Evolutionary conservation across 768 basidiomycete species (phyloP).

Genomic region (Boletus speciosus): DNA sequence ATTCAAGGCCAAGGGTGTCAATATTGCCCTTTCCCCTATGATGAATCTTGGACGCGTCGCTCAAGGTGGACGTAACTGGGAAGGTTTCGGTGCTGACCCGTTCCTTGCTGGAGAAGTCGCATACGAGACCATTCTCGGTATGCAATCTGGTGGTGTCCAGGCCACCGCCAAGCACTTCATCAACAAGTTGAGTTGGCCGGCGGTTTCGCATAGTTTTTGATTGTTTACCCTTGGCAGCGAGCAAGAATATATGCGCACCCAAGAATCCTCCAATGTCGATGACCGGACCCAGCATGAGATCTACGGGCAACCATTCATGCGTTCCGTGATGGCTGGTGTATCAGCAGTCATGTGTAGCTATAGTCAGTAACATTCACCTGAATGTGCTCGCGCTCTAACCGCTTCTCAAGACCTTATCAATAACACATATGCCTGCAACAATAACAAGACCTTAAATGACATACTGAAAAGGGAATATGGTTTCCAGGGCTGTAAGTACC

Average conservation of each 20-base stretch:
- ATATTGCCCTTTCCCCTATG: slow-evolving; percentile 77
- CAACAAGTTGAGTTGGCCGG: slow-evolving; percentile 51
- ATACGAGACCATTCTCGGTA: slow-evolving; percentile 76
- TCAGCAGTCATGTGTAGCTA: slow-evolving; percentile 68
- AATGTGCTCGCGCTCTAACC: background rate
- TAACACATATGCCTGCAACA: slow-evolving; percentile 61
- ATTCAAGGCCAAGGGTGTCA: slow-evolving; percentile 78
- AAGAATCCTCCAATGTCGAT: slow-evolving; percentile 37
- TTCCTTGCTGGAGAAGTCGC: slow-evolving; percentile 76
- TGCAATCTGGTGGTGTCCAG: slow-evolving; percentile 80
- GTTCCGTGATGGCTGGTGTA: slow-evolving; percentile 61
- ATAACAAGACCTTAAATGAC: slow-evolving; percentile 55
- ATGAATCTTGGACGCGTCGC: slow-evolving; percentile 84
- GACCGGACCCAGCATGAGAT: slow-evolving; percentile 52
- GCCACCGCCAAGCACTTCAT: slow-evolving; percentile 85
- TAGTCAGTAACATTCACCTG: slow-evolving; percentile 26
- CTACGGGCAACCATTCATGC: slow-evolving; percentile 54
- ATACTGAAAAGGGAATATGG: slow-evolving; percentile 62
- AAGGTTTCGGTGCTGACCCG: slow-evolving; percentile 92
- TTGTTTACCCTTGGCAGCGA: slow-evolving; percentile 23
- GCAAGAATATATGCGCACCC: slow-evolving; percentile 35
- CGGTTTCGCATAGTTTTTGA: background rate
- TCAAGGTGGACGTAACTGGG: slow-evolving; percentile 87
- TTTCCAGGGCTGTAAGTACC: slow-evolving; percentile 55
- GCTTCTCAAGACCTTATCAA: slow-evolving; percentile 46